These are phyloP conservation scores for Debaryomyces nepalensis DNA, from an alignment of 1,139 yeast species.

Conservation along the genomic window DNA sequence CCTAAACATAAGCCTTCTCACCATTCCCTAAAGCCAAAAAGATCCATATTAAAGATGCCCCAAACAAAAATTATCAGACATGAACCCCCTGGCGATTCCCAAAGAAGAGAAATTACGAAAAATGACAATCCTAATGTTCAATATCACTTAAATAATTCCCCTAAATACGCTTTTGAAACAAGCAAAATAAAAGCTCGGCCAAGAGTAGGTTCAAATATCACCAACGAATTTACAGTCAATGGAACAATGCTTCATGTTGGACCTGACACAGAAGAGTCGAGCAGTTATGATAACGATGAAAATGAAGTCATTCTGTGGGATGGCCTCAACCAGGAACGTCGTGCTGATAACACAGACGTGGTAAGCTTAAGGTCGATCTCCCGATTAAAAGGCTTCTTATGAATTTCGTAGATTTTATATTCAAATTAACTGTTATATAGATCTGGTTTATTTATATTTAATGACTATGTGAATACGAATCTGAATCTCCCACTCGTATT, in stretches of 20 bases:
- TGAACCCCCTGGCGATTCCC: too few species aligned
- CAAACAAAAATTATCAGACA: not conserved
- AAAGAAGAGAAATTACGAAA: too few species aligned
- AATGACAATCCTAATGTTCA: too few species aligned
- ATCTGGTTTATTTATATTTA: slow-evolving; percentile 2
- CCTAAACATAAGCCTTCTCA: slow-evolving; percentile 53
- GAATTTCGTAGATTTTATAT: slow-evolving; percentile 3
- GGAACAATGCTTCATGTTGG: slow-evolving; percentile 5
- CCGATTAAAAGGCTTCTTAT: slow-evolving; percentile 8
- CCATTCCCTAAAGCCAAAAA: slow-evolving; percentile 46
- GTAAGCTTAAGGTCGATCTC: slow-evolving; percentile 11
- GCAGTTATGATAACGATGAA: slow-evolving; percentile 2
- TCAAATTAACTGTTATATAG: slow-evolving; percentile 6
- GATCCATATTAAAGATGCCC: slow-evolving; percentile 41
- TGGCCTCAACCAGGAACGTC: not conserved
- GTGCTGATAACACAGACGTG: slow-evolving; percentile 1
- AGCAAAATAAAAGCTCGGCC: not conserved
- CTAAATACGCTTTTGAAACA: too few species aligned
- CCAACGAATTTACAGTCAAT: slow-evolving; percentile 1
- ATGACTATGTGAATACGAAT: not conserved
- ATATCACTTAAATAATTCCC: too few species aligned
- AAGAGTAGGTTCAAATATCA: not conserved
- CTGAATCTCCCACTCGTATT: not conserved
- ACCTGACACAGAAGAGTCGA: not conserved
- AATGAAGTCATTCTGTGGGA: slow-evolving; percentile 8